A percentile compares a stretch with the other conserved stretches of the same genome.
Conservation (phyloP, 2,329 filamentous ascomycete genomes). For the Fusarium incarnatum region DNA sequence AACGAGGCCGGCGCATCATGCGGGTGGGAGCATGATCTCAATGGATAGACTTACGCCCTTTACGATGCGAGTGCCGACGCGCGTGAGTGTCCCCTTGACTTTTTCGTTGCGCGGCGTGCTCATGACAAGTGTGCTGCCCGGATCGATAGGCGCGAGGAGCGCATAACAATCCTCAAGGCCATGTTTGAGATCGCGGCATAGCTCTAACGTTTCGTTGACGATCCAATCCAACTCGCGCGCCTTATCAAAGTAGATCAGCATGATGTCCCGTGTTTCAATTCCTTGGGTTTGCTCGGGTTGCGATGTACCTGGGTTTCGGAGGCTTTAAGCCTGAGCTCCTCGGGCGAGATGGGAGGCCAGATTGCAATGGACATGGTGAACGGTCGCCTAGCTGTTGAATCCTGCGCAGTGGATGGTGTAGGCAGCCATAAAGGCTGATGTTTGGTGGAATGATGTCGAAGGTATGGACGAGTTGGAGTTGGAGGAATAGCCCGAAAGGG, state of each 20-base stretch:
- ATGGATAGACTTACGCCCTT: slow-evolving; percentile 75
- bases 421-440: slow-evolving; percentile 41
- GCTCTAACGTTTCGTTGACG: slow-evolving; percentile 60
- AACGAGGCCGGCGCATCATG: slow-evolving; percentile 9
- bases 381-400: slow-evolving; percentile 21
- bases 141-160: slow-evolving; percentile 84
- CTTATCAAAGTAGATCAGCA: slow-evolving; percentile 53
- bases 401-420: slow-evolving; percentile 8
- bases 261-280: slow-evolving; percentile 13
- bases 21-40: slow-evolving; percentile 34
- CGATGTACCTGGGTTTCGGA: slow-evolving; percentile 63
- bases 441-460: slow-evolving; percentile 9
- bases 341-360: slow-evolving; percentile 66
- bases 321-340: slow-evolving; percentile 62
- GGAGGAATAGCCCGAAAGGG: slow-evolving; percentile 28
- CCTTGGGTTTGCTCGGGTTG: neutral
- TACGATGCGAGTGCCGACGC: slow-evolving; percentile 89
- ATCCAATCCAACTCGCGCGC: slow-evolving; percentile 67
- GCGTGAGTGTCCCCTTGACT: slow-evolving; percentile 91
- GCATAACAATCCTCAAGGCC: slow-evolving; percentile 91
- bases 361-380: slow-evolving; percentile 67
- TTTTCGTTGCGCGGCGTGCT: slow-evolving; percentile 88
- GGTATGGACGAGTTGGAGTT: slow-evolving; percentile 37
- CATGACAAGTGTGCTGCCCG: slow-evolving; percentile 88
- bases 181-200: slow-evolving; percentile 63